Conservation (phyloP, 2,329 filamentous ascomycete genomes). For the Colletotrichum tropicale region DNA sequence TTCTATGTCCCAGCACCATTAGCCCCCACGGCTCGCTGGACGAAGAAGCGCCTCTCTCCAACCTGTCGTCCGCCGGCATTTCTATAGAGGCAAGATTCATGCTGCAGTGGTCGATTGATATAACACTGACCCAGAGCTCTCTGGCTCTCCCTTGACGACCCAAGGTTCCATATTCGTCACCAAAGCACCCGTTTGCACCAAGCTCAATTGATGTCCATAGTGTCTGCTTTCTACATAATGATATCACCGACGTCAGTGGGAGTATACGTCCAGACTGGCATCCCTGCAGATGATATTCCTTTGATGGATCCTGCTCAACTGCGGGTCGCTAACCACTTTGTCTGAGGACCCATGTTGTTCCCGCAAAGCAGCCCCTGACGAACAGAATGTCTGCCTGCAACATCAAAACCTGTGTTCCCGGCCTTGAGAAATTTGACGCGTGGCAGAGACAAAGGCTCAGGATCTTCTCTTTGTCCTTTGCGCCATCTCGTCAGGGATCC, state of each 20-base stretch:
- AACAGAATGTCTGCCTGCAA: neutral
- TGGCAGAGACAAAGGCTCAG: neutral
- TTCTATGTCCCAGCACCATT: neutral
- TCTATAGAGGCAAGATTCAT: neutral
- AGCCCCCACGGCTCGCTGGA: neutral
- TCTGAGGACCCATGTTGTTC: neutral
- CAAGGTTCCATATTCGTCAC: fast-evolving
- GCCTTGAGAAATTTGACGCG: neutral
- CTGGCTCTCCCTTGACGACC: neutral
- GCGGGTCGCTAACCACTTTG: neutral
- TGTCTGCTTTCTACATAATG: fast-evolving
- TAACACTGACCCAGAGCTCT: fast-evolving
- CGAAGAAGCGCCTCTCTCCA: fast-evolving
- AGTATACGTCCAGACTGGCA: neutral
- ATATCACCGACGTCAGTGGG: fast-evolving
- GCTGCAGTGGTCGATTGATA: neutral
- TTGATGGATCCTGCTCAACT: neutral
- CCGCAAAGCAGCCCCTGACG: neutral
- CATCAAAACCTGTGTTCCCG: neutral
- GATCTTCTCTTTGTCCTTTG: neutral
- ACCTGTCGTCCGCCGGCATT: neutral
- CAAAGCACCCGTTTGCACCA: neutral
- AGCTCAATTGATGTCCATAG: neutral
- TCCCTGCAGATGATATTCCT: neutral
- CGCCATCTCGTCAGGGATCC: neutral